Base-by-base conservation (phyloP, 2,329 filamentous ascomycete genomes). In the Zymoseptoria ardabiliae region DNA sequence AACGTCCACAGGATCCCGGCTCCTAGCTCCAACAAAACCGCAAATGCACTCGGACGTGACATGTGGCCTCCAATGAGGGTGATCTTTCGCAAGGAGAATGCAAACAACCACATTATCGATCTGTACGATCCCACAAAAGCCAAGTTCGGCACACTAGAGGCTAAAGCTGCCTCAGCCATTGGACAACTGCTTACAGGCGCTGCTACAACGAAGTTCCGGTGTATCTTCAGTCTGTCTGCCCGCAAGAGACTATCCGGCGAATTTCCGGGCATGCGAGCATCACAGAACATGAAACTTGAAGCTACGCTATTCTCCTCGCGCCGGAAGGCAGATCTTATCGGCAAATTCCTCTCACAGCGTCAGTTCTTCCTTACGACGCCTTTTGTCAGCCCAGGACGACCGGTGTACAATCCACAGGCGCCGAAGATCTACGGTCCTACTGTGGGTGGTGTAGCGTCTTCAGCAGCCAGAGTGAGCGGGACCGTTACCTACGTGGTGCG, bases 291-390 rank as follows among this genome's bases (percentile, higher is more conserved):
- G 61, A 78, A 78, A 11, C 78, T 93, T 23, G 85, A 89, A 21
- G 77, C 96, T 23, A 90, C 90, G 66, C 71, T 97, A 7, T 97
- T 94, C 68, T 91, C 90, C 0, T 86, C 89, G 6, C 80, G 86
- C 45, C 86, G 84, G 59, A 82, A 83, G 61, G 85, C 83, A 2
- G 78, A 79, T 10, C 77, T 80, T 9, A 82, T 97, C 48, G 92
- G 90, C 1, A 82, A 76, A 56, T 83, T 84, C 59, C 79, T 97
- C 1, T 81, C 81, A 2, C 85, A 85, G 63, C 82, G 82, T 63
- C 83, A 86, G 60, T 74, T 94, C 20, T 86, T 83, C 74, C 79
- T 97, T 10, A 84, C 20, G 45, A 83, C 79, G 55, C 91, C 84
- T 48, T 81, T 84, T 55, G 81, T 89, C 7, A 85, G 90, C 58